Percentiles rank a stretch among this genome's conserved stretches.
These are phyloP conservation scores for Musa itinerans DNA, from an alignment of 176 grass and related monocot species.

Conservation along the genomic window DNA sequence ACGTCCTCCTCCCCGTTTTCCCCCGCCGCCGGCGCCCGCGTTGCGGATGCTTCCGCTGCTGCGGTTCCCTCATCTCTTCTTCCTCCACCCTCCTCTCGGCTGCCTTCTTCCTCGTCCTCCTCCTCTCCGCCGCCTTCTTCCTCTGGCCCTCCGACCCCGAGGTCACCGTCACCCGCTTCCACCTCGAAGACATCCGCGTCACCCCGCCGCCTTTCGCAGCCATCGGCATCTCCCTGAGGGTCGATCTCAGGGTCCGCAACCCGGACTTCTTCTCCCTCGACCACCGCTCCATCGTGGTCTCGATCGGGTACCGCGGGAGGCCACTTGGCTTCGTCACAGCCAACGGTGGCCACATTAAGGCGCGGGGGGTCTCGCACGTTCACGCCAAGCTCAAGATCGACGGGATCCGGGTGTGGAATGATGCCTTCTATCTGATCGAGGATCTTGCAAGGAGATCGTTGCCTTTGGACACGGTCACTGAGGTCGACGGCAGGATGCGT, in stretches of 20 bases:
- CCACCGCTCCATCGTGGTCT: constrained; percentile 10
- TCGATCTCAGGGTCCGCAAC: constrained; percentile 9
- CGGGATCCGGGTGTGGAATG: constrained; percentile 1
- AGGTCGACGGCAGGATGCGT: background rate
- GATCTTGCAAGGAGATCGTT: constrained; percentile 9
- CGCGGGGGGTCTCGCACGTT: background rate
- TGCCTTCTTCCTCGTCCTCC: background rate
- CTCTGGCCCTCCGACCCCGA: constrained; percentile 17
- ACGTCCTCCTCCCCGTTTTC: constrained; percentile 12
- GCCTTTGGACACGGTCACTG: background rate
- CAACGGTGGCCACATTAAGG: constrained; percentile 4
- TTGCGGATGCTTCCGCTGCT: background rate
- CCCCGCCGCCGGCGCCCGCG: background rate
- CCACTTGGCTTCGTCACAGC: background rate
- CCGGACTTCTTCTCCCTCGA: constrained; percentile 9
- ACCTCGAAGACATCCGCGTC: constrained; percentile 9
- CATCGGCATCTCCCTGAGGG: background rate
- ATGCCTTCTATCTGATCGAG: constrained; percentile 10
- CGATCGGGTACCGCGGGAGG: constrained; percentile 5
- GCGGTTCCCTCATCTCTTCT: background rate
- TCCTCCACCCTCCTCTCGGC: background rate
- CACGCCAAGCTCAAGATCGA: constrained; percentile 6
- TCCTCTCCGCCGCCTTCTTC: constrained; percentile 4
- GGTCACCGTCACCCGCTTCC: background rate
- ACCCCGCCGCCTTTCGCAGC: background rate